A percentile compares a stretch with the other conserved stretches of the same genome.
phyloP scores from a whole-genome alignment of 495 filamentous ascomycete species.

The Recurvomyces mirabilis region DNA sequence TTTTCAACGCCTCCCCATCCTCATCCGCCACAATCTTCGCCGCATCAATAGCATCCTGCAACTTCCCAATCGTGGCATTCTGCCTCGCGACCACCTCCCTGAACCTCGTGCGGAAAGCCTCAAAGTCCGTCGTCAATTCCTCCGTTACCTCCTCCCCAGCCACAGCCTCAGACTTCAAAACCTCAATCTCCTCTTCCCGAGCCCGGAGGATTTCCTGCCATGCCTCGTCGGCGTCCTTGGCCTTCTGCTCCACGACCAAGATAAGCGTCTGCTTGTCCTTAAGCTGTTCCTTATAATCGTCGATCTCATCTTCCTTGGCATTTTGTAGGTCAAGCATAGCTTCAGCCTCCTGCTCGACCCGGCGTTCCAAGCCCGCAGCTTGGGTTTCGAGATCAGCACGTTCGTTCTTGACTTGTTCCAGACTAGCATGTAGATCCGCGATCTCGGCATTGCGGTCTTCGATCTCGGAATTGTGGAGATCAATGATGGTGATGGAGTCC shows the following conservation, averaged over 20 bases:
- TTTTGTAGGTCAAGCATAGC: slow-evolving; percentile 16
- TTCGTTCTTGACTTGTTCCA: neutral
- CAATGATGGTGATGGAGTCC: neutral
- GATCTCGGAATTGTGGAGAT: slow-evolving; percentile 12
- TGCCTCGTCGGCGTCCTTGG: slow-evolving; percentile 5
- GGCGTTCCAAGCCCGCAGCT: slow-evolving; percentile 12
- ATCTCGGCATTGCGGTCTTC: slow-evolving; percentile 16
- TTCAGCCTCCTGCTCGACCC: slow-evolving; percentile 20
- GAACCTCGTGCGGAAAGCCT: slow-evolving; percentile 1
- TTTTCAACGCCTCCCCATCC: slow-evolving; percentile 4
- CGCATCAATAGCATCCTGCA: slow-evolving; percentile 2
- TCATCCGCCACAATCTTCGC: slow-evolving; percentile 3
- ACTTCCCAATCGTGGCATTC: neutral
- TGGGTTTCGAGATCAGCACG: slow-evolving; percentile 6
- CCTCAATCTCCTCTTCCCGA: slow-evolving; percentile 10
- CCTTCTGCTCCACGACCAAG: slow-evolving; percentile 13
- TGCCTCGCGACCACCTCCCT: slow-evolving; percentile 1
- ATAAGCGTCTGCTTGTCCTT: slow-evolving; percentile 15
- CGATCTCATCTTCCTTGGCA: slow-evolving; percentile 14
- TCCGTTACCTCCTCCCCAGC: neutral
- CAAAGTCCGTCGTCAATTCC: neutral
- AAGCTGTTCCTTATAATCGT: slow-evolving; percentile 2
- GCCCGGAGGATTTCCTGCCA: slow-evolving; percentile 13
- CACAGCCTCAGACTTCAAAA: neutral
- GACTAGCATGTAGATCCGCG: neutral